Percentiles rank a stretch among this genome's conserved stretches.
These are phyloP conservation scores for Phylloporus sp. DNA, from an alignment of 768 basidiomycete genomes.

Conservation along the genomic window DNA sequence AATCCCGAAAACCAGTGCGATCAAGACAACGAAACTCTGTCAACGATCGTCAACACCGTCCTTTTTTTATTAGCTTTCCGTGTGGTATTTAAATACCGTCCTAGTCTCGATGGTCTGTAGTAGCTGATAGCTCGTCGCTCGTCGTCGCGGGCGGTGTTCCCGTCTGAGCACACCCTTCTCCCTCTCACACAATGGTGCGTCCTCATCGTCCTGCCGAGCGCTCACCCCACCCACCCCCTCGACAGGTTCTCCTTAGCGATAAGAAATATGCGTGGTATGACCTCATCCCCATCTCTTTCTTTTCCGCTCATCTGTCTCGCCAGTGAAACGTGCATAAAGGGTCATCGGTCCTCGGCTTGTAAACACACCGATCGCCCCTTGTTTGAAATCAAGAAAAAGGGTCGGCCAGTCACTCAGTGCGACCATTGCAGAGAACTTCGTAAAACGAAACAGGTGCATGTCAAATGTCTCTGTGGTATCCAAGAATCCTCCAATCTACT, in stretches of 20 bases:
- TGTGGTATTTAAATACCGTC: conserved; percentile 46
- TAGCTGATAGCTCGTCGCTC: conserved; percentile 45
- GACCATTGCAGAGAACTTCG: conserved; percentile 43
- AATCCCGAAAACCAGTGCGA: conserved; percentile 16
- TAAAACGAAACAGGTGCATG: conserved; percentile 44
- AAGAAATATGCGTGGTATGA: conserved; percentile 82
- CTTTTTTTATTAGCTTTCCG: conserved; percentile 25
- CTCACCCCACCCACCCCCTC: conserved; percentile 1
- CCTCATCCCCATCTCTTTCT: conserved; percentile 1
- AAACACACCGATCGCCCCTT: conserved; percentile 84
- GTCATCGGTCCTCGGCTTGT: conserved; percentile 86
- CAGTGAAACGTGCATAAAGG: conserved; percentile 92
- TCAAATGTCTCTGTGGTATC: conserved; percentile 38
- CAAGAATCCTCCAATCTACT: conserved; percentile 32
- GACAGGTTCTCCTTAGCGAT: conserved; percentile 64
- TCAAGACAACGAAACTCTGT: conserved; percentile 38
- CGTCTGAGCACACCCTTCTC: too few species aligned
- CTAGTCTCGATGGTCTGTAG: conserved; percentile 24
- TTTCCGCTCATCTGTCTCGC: background rate
- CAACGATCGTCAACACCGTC: conserved; percentile 50
- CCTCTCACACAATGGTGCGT: conserved; percentile 41
- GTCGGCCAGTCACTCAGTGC: conserved; percentile 53
- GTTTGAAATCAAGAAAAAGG: conserved; percentile 74
- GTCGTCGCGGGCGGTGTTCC: conserved; percentile 56
- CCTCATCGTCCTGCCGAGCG: background rate